A percentile compares a stretch with the other conserved stretches of the same genome.
Conservation (phyloP, 345 rosid genomes). For the Aurinia saxatilis region DNA sequence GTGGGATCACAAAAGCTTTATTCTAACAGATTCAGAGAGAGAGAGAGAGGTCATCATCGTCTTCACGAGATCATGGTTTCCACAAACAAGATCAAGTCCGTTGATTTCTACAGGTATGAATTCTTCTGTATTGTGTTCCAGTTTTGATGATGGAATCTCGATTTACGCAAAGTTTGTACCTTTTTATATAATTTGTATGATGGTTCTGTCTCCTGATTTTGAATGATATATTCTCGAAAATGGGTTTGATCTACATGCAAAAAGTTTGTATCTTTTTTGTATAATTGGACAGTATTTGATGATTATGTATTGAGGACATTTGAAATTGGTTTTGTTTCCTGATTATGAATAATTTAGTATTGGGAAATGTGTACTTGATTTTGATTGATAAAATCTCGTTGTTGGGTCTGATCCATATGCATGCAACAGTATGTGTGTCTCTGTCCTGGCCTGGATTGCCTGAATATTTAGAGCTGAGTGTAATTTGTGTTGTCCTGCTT, state of each 20-base stretch:
- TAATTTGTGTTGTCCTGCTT: not conserved
- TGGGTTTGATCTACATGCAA: not conserved
- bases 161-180: not conserved
- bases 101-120: constrained; percentile 61
- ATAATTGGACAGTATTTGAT: not conserved
- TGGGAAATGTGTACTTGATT: not conserved
- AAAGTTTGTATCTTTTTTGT: not conserved
- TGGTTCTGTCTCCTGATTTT: no score
- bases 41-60: not conserved
- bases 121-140: not conserved
- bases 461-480: not conserved
- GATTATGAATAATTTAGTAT: not conserved
- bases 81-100: constrained; percentile 52
- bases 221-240: not conserved
- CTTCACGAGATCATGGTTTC: constrained; percentile 43
- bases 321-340: no score
- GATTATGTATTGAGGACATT: not conserved
- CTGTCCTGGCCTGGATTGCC: not conserved
- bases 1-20: constrained; percentile 4
- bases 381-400: not conserved
- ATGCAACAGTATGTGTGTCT: not conserved
- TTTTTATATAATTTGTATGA: not conserved
- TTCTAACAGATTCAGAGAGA: not conserved
- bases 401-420: not conserved
- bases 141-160: no score